Conservation (phyloP, 2,329 filamentous ascomycete species). For the Colletotrichum sp. region DNA sequence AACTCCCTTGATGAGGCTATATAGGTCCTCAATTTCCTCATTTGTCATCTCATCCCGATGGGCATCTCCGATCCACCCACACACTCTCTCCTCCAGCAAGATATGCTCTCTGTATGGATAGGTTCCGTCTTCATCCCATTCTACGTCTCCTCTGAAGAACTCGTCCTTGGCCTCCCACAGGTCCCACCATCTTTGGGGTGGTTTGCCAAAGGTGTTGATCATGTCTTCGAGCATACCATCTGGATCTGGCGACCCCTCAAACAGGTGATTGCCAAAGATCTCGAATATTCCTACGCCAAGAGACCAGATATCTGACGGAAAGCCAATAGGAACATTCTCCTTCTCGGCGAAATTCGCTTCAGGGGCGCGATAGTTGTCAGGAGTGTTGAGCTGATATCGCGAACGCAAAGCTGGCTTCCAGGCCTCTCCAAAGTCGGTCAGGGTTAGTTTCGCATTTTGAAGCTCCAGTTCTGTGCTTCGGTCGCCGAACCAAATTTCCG, state of each 20-base stretch:
- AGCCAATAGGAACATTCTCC: neutral
- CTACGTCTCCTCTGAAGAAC: accelerated
- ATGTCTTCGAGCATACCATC: neutral
- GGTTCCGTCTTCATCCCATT: too few species aligned
- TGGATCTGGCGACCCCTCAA: neutral
- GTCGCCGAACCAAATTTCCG: neutral
- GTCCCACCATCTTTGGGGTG: neutral
- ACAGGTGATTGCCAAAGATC: accelerated
- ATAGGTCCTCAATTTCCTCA: neutral
- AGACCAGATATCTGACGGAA: neutral
- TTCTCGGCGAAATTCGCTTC: neutral
- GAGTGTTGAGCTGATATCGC: neutral
- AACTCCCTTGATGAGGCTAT: neutral
- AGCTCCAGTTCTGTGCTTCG: neutral
- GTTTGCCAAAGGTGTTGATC: neutral
- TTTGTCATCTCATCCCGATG: neutral
- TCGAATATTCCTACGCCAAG: neutral
- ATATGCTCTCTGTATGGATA: too few species aligned
- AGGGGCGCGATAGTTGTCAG: neutral
- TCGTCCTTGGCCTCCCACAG: neutral
- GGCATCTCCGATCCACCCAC: neutral
- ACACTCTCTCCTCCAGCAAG: too few species aligned
- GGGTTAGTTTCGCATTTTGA: accelerated
- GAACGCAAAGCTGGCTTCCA: neutral
- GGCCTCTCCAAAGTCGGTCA: neutral